Base-by-base conservation (phyloP, 371 early-diverging fungal genomes). In the Chytridiales sp. region DNA sequence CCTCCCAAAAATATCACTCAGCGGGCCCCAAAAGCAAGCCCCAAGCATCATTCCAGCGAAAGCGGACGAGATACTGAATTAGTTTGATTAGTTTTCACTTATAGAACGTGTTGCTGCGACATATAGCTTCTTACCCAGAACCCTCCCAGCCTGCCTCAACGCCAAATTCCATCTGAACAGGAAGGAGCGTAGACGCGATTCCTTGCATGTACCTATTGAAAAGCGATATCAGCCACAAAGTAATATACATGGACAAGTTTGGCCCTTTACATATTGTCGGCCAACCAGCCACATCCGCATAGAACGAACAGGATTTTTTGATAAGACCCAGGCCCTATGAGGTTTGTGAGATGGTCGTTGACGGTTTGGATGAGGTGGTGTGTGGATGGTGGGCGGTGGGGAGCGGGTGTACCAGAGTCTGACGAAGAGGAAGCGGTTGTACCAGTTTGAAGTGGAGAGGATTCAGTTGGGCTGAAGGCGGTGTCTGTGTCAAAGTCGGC, bases 11-110 rank as follows among this genome's bases (percentile, higher is more conserved):
- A 79, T 61, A 66, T 93, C 93, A 1, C 87, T 84, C 36, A 85
- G 75, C 19, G 81, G 72, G 1, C 93, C 93, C 92, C 92, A 93
- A 58, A 87, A 83, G 38, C 87, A 76, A 8, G 91, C 85, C 1
- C 92, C 93, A 62, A 89, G 72, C 79, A 87, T 89, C 85, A 90
- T 87, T 4, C 93, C 93, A 29, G 84, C 77, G 55, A 89, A 87
- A 38, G 87, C 70, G 29, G 86, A 77, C 52, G 87, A 88, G 1
- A 85, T 83, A 24, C 86, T 58, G 3, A 79, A 72, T 0, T 87
- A 87, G 41, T 87, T 82, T 56, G 78, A 75, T 56, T 43, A 17
- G 13, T 31, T 35, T 41, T 0, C 41, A 27, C 22, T 0, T 47
- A 36, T 26, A 50, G 38, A 46, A 61, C 13, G 43, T 19, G 21